Evolutionary conservation across 2,329 filamentous ascomycete genomes (phyloP), one percentile per base, ranked within the genome.

Genomic region (Aspergillus ruber): DNA sequence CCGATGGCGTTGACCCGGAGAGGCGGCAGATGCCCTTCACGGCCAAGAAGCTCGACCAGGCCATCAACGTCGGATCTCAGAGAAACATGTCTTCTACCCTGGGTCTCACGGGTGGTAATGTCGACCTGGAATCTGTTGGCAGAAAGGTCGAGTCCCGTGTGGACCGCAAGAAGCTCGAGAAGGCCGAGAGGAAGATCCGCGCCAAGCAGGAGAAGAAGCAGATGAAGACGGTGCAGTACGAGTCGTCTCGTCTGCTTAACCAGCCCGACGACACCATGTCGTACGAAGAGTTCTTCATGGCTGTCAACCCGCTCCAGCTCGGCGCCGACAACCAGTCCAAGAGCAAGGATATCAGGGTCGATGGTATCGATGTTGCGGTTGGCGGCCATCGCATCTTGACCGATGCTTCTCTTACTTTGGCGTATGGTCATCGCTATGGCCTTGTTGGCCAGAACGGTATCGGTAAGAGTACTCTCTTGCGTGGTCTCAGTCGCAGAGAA

Each of bases 281-380:
- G 36, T 98, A 98, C 67, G 93, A 98, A 72, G 93, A 98, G 68
- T 97, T 98, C 74, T 98, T 95, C 80, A 97, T 98, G 93, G 86
- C 89, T 46, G 93, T 98, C 75, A 98, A 98, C 70, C 93, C 93
- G 51, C 80, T 98, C 53, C 91, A 97, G 66, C 63, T 97, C 51
- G 91, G 90, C 46, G 74, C 78, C 18, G 83, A 78, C 56, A 69
- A 80, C 48, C 70, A 84, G 50, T 79, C 84, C 27, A 98, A 97
- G 83, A 95, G 90, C 70, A 98, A 98, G 78, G 93, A 98, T 66
- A 90, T 98, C 78, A 98, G 97, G 75, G 77, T 98, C 57, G 93
- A 98, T 71, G 90, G 88, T 60, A 89, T 95, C 64, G 93, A 98
- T 69, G 87, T 98, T 46, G 86, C 89, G 39, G 96, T 98, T 63